A percentile compares a stretch with the other conserved stretches of the same genome.
Evolutionary conservation across 352 stramenopile species (phyloP).

Genomic region (Elongisporangium senticosum): DNA sequence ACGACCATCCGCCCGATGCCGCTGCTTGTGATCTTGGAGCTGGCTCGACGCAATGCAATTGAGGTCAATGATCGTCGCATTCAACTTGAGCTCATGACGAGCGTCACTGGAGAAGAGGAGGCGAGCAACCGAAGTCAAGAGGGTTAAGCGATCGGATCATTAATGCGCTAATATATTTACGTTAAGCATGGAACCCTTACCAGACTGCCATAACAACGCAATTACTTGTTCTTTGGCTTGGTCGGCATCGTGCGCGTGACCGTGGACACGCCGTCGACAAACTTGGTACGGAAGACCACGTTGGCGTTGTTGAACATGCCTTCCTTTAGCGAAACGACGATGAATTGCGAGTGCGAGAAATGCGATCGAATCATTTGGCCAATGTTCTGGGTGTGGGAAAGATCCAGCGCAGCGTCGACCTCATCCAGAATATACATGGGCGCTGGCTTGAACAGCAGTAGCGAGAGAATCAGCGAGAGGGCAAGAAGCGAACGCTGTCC

Average conservation of each 20-base stretch:
- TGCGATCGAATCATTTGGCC: constrained; percentile 99
- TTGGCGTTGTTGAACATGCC: constrained; percentile 99
- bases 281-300: constrained; percentile 99
- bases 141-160: background rate
- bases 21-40: constrained; percentile 48
- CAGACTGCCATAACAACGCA: background rate
- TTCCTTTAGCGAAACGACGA: constrained; percentile 99
- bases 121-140: background rate
- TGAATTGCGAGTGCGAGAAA: constrained; percentile 99
- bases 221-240: constrained; percentile 30
- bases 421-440: constrained; percentile 99
- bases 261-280: constrained; percentile 99
- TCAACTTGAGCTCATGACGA: constrained; percentile 37
- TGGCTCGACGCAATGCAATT: constrained; percentile 40
- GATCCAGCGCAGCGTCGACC: constrained; percentile 98
- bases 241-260: constrained; percentile 91
- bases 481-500: constrained; percentile 99
- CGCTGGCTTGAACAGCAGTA: constrained; percentile 99
- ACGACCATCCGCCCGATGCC: constrained; percentile 39
- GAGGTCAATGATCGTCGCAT: constrained; percentile 27
- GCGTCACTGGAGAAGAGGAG: background rate
- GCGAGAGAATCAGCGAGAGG: constrained; percentile 96
- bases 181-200: background rate
- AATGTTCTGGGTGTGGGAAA: constrained; percentile 99
- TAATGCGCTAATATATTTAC: background rate